Evolutionary conservation across 352 stramenopile genomes (phyloP).

Genomic region (Globisporangium acanthophoron): DNA sequence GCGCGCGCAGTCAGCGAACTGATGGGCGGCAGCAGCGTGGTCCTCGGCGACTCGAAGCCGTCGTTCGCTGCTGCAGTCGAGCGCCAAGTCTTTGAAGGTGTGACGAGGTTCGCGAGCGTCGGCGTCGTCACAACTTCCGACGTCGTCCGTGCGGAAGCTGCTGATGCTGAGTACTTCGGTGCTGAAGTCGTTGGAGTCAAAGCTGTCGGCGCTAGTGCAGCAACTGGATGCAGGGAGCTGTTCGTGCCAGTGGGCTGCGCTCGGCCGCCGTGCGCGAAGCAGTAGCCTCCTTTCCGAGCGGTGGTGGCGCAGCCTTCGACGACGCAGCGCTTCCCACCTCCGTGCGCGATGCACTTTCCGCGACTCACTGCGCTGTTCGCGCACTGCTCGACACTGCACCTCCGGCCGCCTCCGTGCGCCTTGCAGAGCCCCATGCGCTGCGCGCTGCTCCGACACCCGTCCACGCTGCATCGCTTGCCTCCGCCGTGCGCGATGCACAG

Average conservation of each 20-base stretch:
- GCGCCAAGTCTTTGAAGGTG: constrained; percentile 11
- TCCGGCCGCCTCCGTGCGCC: constrained; percentile 75
- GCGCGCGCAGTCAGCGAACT: constrained; percentile 6
- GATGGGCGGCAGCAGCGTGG: constrained; percentile 6
- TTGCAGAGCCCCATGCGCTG: constrained; percentile 83
- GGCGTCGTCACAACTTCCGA: neutral
- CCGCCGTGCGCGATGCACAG: constrained; percentile 80
- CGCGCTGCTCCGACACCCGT: constrained; percentile 64
- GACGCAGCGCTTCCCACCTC: constrained; percentile 75
- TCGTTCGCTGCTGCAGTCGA: constrained; percentile 1
- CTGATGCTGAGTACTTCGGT: neutral
- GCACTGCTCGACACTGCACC: constrained; percentile 60
- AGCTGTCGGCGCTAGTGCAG: neutral
- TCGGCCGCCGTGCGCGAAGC: constrained; percentile 74
- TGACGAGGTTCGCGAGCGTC: constrained; percentile 3
- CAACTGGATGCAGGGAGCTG: neutral
- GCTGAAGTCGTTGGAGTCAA: neutral
- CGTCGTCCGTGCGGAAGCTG: too few species aligned
- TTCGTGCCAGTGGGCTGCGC: neutral
- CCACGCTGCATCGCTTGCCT: constrained; percentile 75
- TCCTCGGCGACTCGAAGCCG: constrained; percentile 4
- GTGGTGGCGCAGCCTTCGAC: constrained; percentile 71
- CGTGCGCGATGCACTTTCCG: constrained; percentile 80
- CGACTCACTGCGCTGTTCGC: constrained; percentile 77
- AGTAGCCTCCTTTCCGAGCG: constrained; percentile 72